These are phyloP conservation scores for Cryptococcus sp. DNA, from an alignment of 1,284 basidiomycete species.

Conservation along the genomic window DNA sequence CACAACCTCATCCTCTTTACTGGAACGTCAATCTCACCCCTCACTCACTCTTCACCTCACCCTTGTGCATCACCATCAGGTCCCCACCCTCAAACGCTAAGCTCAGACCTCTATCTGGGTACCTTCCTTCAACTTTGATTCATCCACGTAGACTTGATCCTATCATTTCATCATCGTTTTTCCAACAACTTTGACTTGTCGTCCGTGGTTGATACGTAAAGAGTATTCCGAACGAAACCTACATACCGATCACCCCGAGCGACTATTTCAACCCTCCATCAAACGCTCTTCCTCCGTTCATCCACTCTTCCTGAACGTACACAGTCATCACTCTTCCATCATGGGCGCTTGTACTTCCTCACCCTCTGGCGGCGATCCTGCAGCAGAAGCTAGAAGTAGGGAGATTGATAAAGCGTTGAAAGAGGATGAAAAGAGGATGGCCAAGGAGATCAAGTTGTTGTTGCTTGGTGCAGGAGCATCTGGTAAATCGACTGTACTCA, in stretches of 20 bases:
- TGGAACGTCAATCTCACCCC: no score
- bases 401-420: slow-evolving; percentile 64
- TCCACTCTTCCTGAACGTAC: background rate
- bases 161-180: no score
- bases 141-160: no score
- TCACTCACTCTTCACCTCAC: no score
- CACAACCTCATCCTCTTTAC: no score
- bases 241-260: background rate
- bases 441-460: slow-evolving; percentile 76
- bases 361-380: slow-evolving; percentile 49
- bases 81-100: no score
- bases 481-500: slow-evolving; percentile 71
- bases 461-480: slow-evolving; percentile 89
- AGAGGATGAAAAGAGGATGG: slow-evolving; percentile 65
- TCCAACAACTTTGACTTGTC: no score
- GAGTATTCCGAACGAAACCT: background rate
- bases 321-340: slow-evolving; percentile 4
- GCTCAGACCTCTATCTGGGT: no score
- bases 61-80: no score
- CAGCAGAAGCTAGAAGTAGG: slow-evolving; percentile 36
- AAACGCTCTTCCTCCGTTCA: background rate
- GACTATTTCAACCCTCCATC: background rate
- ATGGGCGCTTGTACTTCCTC: slow-evolving; percentile 72
- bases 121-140: no score
- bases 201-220: no score